Evolutionary conservation across 306 rosid genomes (phyloP), one percentile per base, ranked within the genome.

Genomic region (Astragalus membranaceus): DNA sequence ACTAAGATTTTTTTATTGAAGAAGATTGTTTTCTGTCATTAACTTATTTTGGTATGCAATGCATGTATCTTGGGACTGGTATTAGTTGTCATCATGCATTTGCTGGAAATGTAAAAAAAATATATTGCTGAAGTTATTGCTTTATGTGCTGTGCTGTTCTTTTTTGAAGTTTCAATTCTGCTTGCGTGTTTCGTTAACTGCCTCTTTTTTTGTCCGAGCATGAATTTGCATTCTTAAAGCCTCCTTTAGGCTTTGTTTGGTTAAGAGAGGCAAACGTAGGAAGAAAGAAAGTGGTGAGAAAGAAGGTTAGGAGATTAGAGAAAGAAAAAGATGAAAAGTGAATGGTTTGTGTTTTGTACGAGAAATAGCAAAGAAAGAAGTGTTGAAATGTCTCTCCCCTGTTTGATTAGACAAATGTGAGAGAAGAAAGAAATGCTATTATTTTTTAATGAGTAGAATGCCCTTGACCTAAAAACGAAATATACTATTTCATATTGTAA

Each of bases 51-150:
- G 10, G 60, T 39, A 52, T 20, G 23, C 23, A 20, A 20, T 52
- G 76, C 6, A 47, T 63, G 61, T 42, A 44, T 61, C 55, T 64
- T 73, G 73, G 35, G 48, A 39, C 2, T 69, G 57, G 56, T 42
- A 59, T 29, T 53, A 52, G 60, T 12, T 46, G 56, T 39, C 11
- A 39, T 39, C 30, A 11, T 36, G 39, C 4, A 26, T 37, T 26
- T 43, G 69, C 12, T 42, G 67, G 4, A 39, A 61, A 61, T 37
- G 10, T 16, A 13, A 30, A 57, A 7, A 36, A 36, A 59, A 37
- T 1, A 61, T 16, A 33, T 33, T 33, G 5, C 6, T 35, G 7
- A 1, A 3, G 39, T 11, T 12, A 20, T 61, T 8, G 10, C 50
- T 61, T 61, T 61, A 10, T 17, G 15, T 17, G 35, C 4, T 17